A percentile compares a stretch with the other conserved stretches of the same genome.
phyloP scores from a whole-genome alignment of 1,139 yeast genomes.

The Casaregolazyma lundiana region DNA sequence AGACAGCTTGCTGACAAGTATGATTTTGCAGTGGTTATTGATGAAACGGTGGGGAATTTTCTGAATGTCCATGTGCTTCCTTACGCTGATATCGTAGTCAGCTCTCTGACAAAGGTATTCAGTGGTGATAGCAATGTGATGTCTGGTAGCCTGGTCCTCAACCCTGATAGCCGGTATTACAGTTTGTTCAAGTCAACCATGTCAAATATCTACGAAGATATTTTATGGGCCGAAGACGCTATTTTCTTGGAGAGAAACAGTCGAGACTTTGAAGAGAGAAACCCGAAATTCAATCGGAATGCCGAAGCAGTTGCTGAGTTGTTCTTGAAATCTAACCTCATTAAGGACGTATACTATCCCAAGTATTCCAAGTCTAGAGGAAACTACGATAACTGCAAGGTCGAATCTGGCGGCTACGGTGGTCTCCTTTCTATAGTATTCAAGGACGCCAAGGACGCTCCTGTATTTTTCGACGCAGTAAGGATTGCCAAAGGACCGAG shows the following conservation, averaged over 20 bases:
- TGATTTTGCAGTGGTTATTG: constrained; percentile 75
- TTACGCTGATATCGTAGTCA: constrained; percentile 77
- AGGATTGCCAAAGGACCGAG: constrained; percentile 88
- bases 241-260: constrained; percentile 88
- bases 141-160: constrained; percentile 86
- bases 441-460: constrained; percentile 60
- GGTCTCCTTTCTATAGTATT: constrained; percentile 80
- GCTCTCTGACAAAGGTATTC: constrained; percentile 86
- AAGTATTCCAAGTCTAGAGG: constrained; percentile 47
- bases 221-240: constrained; percentile 92
- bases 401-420: constrained; percentile 82
- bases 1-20: constrained; percentile 62
- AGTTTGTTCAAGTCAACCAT: constrained; percentile 46
- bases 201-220: constrained; percentile 60
- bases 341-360: constrained; percentile 72
- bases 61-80: constrained; percentile 78
- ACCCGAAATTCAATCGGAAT: constrained; percentile 60
- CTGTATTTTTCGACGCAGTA: constrained; percentile 68
- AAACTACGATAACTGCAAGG: constrained; percentile 68
- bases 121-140: constrained; percentile 93
- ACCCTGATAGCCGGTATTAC: constrained; percentile 59
- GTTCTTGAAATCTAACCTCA: constrained; percentile 34
- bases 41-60: constrained; percentile 91
- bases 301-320: constrained; percentile 50
- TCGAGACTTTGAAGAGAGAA: constrained; percentile 74